Base-by-base conservation (phyloP, 2,329 filamentous ascomycete genomes). In the Aquanectria penicillioides region DNA sequence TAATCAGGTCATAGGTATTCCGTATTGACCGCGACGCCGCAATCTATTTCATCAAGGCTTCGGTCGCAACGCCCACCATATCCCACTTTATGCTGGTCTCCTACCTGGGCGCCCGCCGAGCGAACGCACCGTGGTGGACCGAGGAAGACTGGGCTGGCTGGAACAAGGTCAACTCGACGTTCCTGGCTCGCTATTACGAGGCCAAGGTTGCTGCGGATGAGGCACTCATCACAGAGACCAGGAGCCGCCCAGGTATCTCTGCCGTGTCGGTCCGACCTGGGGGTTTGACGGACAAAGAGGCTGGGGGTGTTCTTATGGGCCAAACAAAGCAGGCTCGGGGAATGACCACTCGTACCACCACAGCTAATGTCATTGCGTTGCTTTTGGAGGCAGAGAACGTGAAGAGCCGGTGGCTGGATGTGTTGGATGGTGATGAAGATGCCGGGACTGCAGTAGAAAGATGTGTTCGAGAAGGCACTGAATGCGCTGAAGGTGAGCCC, bases 71-170 rank as follows among this genome's bases (percentile, higher is more conserved):
- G 10, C 57, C 63, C 10, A 33, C 62, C 5, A 75, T 88, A 55
- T 84, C 75, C 10, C 83, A 85, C 59, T 88, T 88, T 73, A 74
- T 90, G 46, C 79, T 88, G 63, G 79, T 89, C 25, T 88, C 85
- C 0, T 86, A 86, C 57, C 71, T 87, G 5, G 77, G 77, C 49
- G 81, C 82, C 12, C 80, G 87, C 11, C 75, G 79, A 5, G 52
- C 61, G 17, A n/a, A 76, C 74, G 47, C 80, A 80, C 4, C 78
- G 2, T 87, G 84, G 83, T 87, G 81, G 81, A 70, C 66, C 28
- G 69, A 74, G 22, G 77, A 80, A 5, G 78, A 76, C 53, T 85
- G 80, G 78, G 66, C 72, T n/a, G 68, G 66, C 20, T 70, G 68
- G 68, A 63, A 68, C 33, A 72, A 80, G 49, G 67, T 74, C 18